Conservation (phyloP, 257 asterid genomes). For the Przewalskia tangutica region DNA sequence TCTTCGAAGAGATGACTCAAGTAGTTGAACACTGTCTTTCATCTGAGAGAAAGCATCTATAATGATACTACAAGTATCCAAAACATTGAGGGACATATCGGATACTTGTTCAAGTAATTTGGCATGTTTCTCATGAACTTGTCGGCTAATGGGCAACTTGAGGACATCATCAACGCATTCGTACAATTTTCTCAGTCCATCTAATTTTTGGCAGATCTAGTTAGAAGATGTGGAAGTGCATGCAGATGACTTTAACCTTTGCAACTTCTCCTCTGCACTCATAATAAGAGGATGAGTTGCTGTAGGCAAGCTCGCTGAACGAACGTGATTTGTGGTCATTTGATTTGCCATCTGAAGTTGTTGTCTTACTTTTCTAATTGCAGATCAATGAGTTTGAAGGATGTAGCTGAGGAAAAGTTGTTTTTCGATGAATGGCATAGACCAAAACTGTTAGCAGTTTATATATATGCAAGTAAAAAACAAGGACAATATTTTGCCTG, state of each 20-base stretch:
- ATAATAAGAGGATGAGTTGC: conserved; percentile 9
- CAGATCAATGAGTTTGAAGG: neutral
- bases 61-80: conserved; percentile 10
- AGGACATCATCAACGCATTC: conserved; percentile 5
- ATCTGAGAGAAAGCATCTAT: conserved; percentile 9
- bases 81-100: conserved; percentile 14
- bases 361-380: neutral
- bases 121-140: neutral
- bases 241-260: conserved; percentile 5
- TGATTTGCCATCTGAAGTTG: neutral
- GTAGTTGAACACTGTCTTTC: conserved; percentile 15
- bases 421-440: neutral
- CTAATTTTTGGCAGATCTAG: neutral
- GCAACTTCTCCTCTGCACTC: conserved; percentile 9
- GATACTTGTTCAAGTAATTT: neutral
- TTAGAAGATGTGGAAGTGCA: neutral
- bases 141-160: conserved; percentile 18
- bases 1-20: conserved; percentile 20
- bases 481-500: neutral
- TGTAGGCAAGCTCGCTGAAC: conserved; percentile 24
- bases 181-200: conserved; percentile 8
- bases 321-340: neutral
- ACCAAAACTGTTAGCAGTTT: neutral
- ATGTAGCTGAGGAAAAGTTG: neutral
- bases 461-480: neutral